Evolutionary conservation across 202 grass and related monocot genomes (phyloP), one percentile per base, ranked within the genome.

Genomic region (Setaria viridis): DNA sequence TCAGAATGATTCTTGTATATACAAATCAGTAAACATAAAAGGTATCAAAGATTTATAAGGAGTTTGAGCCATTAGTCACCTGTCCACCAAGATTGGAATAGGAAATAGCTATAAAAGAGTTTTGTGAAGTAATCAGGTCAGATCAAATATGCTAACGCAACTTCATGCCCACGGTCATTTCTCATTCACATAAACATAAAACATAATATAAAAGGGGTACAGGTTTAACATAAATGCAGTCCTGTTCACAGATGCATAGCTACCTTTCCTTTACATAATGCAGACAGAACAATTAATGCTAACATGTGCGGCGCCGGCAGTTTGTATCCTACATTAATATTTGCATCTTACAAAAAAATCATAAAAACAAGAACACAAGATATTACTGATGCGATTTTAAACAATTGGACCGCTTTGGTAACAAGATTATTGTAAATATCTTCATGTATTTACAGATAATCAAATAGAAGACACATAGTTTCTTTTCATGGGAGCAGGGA

Each of bases 201-300:
- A 25, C 25, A 25, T 25, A 25, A 49, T 21, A 81, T 11, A 0
- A 62, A 42, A 68, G 48, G 1, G 4, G 17, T 19, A 14, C 7
- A 57, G 43, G 12, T 11, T 73, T 25, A 46, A 70, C 4, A 45
- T 20, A 76, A 59, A 9, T 41, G 62, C 50, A 77, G 58, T 32
- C 5, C 60, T 3, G 41, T 63, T 68, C 37, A 49, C 32, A 77
- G 3, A 60, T 83, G n/a, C 34, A 63, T 55, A 54, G 62, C 34
- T 78, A 63, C 21, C 34, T 82, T 78, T 6, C 12, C 39, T 15
- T 78, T 7, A 70, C 4, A 30, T 66, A 62, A 70, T 50, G 21
- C 20, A 56, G 35, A 79, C 35, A 88, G 12, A 84, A 73, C 19
- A 84, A 79, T 88, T 66, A 84, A 73, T 83, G 45, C 74, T 65